Base-by-base conservation (phyloP, 1,284 basidiomycete genomes). In the Anthracocystis panici-leucophaei region DNA sequence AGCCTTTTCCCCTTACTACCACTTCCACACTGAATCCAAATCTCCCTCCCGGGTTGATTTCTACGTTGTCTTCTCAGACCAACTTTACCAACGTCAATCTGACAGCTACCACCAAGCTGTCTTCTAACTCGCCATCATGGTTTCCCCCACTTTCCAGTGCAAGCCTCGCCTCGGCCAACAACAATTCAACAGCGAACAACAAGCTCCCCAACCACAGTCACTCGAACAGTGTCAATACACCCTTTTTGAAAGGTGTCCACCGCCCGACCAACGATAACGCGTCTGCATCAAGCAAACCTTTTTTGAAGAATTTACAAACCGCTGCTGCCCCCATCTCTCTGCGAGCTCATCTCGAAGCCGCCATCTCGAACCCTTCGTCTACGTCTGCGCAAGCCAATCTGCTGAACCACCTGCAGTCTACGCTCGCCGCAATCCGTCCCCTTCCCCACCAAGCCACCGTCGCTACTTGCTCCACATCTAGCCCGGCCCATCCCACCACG, bases 11-110 rank as follows among this genome's bases (percentile, higher is more conserved):
- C 67, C 66, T 27, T 46, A 18, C 59, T 48, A 55, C 59, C 56
- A 59, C 58, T 41, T 55, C 45, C 70, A 73, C 38, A 57, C 41
- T 63, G 63, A 58, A 40, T 35, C 21, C 60, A 8, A 68, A 73
- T 77, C 74, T 66, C 50, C 71, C 74, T 50, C 45, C 57, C 67
- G 73, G 73, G 73, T 75, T 67, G 73, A 75, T 75, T 75, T 65
- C 73, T 66, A 65, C 73, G 67, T 75, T 75, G 73, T 71, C 67
- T 75, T 61, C 67, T 67, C 48, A 49, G 60, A 71, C 67, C 57
- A 67, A 75, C 64, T 41, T 20, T 29, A 55, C 44, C 38, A 55
- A 52, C 58, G 38, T 67, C 60, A 59, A 56, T 49, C 50, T 57
- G 73, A 75, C 73, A 75, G 73, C 73, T 66, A 35, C 49, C 45